A percentile compares a stretch with the other conserved stretches of the same genome.
phyloP scores from a whole-genome alignment of 441 rosid genomes.

The Jatropha podagrica region DNA sequence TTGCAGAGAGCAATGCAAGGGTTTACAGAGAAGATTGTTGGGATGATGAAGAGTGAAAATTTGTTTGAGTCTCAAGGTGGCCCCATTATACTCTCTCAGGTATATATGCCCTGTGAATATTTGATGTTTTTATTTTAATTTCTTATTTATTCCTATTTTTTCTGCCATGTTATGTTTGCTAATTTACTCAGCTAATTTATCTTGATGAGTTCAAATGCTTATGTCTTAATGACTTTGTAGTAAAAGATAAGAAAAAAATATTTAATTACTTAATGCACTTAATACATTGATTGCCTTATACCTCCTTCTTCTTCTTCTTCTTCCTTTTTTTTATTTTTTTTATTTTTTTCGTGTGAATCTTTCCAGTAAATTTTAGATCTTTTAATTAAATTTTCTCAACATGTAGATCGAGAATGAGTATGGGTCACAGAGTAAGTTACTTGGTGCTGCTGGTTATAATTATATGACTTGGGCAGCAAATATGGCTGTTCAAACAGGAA shows the following conservation, averaged over 20 bases:
- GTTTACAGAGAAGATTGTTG: constrained; percentile 84
- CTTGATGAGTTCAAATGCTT: not conserved
- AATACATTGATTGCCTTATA: too few relatives aligned
- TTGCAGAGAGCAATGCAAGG: constrained; percentile 84
- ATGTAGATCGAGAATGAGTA: constrained; percentile 89
- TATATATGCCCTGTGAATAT: constrained; percentile 12
- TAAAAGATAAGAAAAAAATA: not conserved
- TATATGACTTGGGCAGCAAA: constrained; percentile 89
- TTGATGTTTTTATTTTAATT: not conserved
- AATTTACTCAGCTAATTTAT: not conserved
- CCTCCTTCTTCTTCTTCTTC: too few relatives aligned
- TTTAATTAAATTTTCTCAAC: too few relatives aligned
- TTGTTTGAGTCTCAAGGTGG: constrained; percentile 91
- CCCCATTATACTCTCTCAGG: constrained; percentile 92
- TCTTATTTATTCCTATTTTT: not conserved
- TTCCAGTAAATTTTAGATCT: not conserved
- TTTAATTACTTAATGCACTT: not conserved
- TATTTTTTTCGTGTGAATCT: not conserved
- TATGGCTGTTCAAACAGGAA: constrained; percentile 62
- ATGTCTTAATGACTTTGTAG: not conserved
- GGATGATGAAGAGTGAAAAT: constrained; percentile 78
- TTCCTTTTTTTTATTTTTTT: not conserved
- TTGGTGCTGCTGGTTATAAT: constrained; percentile 70
- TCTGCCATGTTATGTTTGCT: constrained; percentile 13
- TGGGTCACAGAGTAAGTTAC: constrained; percentile 65